Percentiles rank a stretch among this genome's conserved stretches.
Evolutionary conservation across 352 stramenopile genomes (phyloP).

Genomic region (Phytophthora cryptogea): DNA sequence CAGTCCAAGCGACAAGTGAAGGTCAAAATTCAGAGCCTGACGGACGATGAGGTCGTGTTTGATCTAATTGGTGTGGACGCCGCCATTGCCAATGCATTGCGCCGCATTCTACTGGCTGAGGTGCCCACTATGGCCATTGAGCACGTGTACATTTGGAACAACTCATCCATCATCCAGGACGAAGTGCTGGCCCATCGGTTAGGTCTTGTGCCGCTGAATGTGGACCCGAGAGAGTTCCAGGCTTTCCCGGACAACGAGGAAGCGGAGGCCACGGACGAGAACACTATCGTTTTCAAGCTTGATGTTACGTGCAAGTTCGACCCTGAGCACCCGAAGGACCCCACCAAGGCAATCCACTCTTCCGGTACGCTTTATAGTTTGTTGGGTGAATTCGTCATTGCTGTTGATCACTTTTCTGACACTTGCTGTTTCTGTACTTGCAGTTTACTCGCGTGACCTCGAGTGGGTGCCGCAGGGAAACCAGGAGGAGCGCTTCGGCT

Average conservation of each 20-base stretch:
- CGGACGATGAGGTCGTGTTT: slow-evolving; percentile 91
- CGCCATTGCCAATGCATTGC: slow-evolving; percentile 92
- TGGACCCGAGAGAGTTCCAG: slow-evolving; percentile 87
- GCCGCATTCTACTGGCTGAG: slow-evolving; percentile 91
- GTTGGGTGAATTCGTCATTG: background rate
- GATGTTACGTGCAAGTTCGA: slow-evolving; percentile 90
- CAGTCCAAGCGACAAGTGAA: slow-evolving; percentile 86
- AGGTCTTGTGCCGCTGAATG: slow-evolving; percentile 83
- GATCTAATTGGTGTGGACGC: slow-evolving; percentile 92
- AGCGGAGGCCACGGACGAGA: slow-evolving; percentile 93
- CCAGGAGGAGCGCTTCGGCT: slow-evolving; percentile 90
- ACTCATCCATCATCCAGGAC: slow-evolving; percentile 94
- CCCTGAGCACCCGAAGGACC: slow-evolving; percentile 66
- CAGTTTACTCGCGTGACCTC: slow-evolving; percentile 95
- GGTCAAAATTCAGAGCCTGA: slow-evolving; percentile 84
- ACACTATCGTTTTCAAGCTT: slow-evolving; percentile 97
- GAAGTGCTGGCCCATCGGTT: slow-evolving; percentile 92
- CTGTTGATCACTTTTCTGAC: slow-evolving; percentile 1
- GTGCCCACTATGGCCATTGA: slow-evolving; percentile 94
- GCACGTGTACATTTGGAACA: slow-evolving; percentile 94
- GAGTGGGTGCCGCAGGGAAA: slow-evolving; percentile 97
- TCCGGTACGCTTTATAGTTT: slow-evolving; percentile 46
- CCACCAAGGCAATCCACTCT: slow-evolving; percentile 66
- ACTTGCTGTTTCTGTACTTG: slow-evolving; percentile 14
- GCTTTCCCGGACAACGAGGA: slow-evolving; percentile 88